Percentiles rank a stretch among this genome's conserved stretches.
These are phyloP conservation scores for Coemansia sp. DNA, from an alignment of 192 early-diverging fungal genomes.

Conservation along the genomic window DNA sequence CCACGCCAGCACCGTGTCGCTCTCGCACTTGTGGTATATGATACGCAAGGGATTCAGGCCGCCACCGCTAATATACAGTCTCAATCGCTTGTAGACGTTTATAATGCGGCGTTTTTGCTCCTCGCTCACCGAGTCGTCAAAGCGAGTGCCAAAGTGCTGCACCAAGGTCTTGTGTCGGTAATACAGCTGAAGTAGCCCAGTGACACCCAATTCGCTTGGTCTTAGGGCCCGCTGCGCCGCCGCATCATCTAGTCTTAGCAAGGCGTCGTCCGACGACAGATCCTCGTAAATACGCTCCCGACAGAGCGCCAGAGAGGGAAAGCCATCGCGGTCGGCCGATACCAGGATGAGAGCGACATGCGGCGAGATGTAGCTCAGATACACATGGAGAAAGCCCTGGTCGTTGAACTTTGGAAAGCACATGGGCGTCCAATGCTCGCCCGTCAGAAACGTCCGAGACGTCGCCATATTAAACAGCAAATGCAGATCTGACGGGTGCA, in stretches of 20 bases:
- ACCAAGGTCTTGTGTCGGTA: slow-evolving; percentile 44
- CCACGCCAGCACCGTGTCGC: slow-evolving; percentile 35
- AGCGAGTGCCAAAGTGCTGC: slow-evolving; percentile 47
- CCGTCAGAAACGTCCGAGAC: slow-evolving; percentile 69
- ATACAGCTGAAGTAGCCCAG: slow-evolving; percentile 35
- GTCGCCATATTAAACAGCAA: slow-evolving; percentile 82
- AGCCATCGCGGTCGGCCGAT: slow-evolving; percentile 78
- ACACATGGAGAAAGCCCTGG: slow-evolving; percentile 83
- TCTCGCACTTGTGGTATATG: slow-evolving; percentile 22
- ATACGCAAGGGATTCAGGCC: slow-evolving; percentile 35
- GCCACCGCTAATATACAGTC: slow-evolving; percentile 37
- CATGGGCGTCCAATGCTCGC: slow-evolving; percentile 91
- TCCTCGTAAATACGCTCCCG: slow-evolving; percentile 58
- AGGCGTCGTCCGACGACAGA: slow-evolving; percentile 33
- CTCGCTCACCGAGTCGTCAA: slow-evolving; percentile 24
- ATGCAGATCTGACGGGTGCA: slow-evolving; percentile 82
- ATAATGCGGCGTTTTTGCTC: slow-evolving; percentile 47
- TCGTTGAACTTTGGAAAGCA: slow-evolving; percentile 91
- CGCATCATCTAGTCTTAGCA: slow-evolving; percentile 54
- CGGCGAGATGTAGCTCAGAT: slow-evolving; percentile 74
- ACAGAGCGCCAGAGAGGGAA: slow-evolving; percentile 73
- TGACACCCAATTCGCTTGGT: slow-evolving; percentile 39
- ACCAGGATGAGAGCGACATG: slow-evolving; percentile 74
- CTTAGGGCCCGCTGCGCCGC: slow-evolving; percentile 49
- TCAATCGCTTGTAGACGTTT: slow-evolving; percentile 59